These are phyloP conservation scores for Globisporangium spinosum DNA, from an alignment of 352 stramenopile genomes.

Conservation along the genomic window DNA sequence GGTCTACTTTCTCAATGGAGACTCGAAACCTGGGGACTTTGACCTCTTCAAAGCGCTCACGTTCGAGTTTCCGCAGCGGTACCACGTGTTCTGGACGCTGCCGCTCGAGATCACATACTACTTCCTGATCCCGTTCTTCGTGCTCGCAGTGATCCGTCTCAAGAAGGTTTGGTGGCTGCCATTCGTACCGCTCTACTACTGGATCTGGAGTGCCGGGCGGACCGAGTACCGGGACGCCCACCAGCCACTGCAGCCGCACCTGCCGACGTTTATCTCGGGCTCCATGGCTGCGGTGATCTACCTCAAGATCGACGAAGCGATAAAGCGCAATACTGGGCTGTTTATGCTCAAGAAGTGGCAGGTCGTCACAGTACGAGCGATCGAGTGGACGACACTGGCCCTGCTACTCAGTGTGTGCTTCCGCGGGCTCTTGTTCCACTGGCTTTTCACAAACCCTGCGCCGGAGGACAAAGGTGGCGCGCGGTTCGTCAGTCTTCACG, in stretches of 20 bases:
- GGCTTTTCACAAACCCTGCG: constrained; percentile 28
- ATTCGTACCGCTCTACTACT: constrained; percentile 15
- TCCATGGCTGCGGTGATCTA: constrained; percentile 35
- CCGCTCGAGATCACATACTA: constrained; percentile 46
- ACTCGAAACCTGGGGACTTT: constrained; percentile 20
- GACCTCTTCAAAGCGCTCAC: constrained; percentile 31
- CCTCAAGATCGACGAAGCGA: constrained; percentile 20
- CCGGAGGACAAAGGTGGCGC: constrained; percentile 6
- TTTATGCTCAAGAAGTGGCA: constrained; percentile 25
- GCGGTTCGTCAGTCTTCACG: constrained; percentile 25
- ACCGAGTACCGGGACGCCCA: constrained; percentile 24
- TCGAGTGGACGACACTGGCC: constrained; percentile 20
- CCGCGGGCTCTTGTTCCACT: constrained; percentile 13
- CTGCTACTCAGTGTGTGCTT: constrained; percentile 28
- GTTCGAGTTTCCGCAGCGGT: constrained; percentile 23
- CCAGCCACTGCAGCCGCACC: constrained; percentile 25
- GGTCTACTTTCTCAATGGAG: constrained; percentile 19
- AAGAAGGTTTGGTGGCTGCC: constrained; percentile 18
- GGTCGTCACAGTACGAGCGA: constrained; percentile 14
- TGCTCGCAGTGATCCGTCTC: constrained; percentile 10
- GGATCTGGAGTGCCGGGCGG: constrained; percentile 16
- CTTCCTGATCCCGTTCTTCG: constrained; percentile 30
- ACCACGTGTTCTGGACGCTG: constrained; percentile 48
- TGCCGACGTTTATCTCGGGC: constrained; percentile 35
- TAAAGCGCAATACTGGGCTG: constrained; percentile 11